phyloP scores from a whole-genome alignment of 2,329 filamentous ascomycete genomes.

The Ophiostoma sp. region DNA sequence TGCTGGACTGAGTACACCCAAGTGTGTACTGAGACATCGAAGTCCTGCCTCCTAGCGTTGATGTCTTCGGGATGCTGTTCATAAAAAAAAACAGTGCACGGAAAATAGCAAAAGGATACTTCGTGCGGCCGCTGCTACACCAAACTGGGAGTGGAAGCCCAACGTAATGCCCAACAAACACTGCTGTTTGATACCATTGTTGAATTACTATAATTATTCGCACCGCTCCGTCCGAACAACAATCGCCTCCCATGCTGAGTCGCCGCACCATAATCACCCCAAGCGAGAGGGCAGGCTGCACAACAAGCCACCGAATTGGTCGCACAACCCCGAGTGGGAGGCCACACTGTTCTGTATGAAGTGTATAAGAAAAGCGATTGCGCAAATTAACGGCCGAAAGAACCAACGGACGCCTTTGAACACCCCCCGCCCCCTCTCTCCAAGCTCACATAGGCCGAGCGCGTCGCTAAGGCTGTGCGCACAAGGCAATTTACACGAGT shows the following conservation, averaged over 20 bases:
- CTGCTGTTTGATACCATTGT: neutral
- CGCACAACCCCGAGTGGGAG: neutral
- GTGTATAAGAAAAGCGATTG: neutral
- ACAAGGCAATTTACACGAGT: neutral
- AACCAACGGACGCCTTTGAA: neutral
- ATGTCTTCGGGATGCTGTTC: neutral
- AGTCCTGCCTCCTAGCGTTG: neutral
- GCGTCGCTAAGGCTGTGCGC: slow-evolving; percentile 7
- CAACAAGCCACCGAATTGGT: slow-evolving; percentile 6
- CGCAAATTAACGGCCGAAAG: slow-evolving; percentile 23
- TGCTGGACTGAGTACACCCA: neutral
- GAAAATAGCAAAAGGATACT: neutral
- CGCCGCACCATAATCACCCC: slow-evolving; percentile 11
- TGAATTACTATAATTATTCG: neutral
- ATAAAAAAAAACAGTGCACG: neutral
- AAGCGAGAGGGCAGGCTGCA: slow-evolving; percentile 20
- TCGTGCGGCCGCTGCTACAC: neutral
- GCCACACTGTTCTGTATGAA: neutral
- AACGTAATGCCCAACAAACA: neutral
- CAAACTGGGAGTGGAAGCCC: neutral
- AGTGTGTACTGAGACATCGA: neutral
- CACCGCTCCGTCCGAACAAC: neutral
- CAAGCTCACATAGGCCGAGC: neutral
- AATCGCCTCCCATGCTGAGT: neutral
- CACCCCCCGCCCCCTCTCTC: neutral